A percentile compares a stretch with the other conserved stretches of the same genome.
phyloP scores from a whole-genome alignment of 1,139 yeast genomes.

The Blastobotrys indianensis region DNA sequence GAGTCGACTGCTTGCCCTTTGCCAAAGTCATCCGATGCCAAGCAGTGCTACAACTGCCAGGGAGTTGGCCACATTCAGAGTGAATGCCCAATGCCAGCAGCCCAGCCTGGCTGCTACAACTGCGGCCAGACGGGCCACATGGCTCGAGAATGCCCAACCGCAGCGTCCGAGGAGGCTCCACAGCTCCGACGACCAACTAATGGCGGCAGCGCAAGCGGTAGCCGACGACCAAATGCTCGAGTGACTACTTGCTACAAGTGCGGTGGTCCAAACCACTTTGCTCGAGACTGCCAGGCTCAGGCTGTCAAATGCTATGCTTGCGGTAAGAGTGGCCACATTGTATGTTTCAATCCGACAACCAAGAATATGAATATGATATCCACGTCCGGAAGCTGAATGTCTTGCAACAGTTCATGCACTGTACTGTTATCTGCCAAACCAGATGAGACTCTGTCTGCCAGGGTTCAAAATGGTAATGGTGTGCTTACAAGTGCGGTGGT shows the following conservation, averaged over 20 bases:
- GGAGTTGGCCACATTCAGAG: slow-evolving; percentile 65
- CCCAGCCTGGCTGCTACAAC: slow-evolving; percentile 29
- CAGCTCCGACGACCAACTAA: slow-evolving; percentile 51
- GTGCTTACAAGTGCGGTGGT: too few relatives aligned
- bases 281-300: slow-evolving; percentile 81
- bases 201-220: slow-evolving; percentile 1
- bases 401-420: too few relatives aligned
- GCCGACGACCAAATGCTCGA: slow-evolving; percentile 7
- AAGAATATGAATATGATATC: too few relatives aligned
- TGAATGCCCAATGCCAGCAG: slow-evolving; percentile 45
- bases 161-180: slow-evolving; percentile 33
- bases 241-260: slow-evolving; percentile 79
- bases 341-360: background rate
- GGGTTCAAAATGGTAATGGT: too few relatives aligned
- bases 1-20: slow-evolving; percentile 81
- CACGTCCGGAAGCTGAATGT: too few relatives aligned
- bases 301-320: slow-evolving; percentile 80
- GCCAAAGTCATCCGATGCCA: slow-evolving; percentile 75
- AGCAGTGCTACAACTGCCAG: slow-evolving; percentile 81
- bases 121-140: slow-evolving; percentile 76
- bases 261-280: slow-evolving; percentile 91
- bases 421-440: too few relatives aligned
- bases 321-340: slow-evolving; percentile 76
- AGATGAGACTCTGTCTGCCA: too few relatives aligned
- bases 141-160: slow-evolving; percentile 52